A percentile compares a stretch with the other conserved stretches of the same genome.
phyloP scores from a whole-genome alignment of 176 grass and related monocot genomes.

The Carex cristatella region DNA sequence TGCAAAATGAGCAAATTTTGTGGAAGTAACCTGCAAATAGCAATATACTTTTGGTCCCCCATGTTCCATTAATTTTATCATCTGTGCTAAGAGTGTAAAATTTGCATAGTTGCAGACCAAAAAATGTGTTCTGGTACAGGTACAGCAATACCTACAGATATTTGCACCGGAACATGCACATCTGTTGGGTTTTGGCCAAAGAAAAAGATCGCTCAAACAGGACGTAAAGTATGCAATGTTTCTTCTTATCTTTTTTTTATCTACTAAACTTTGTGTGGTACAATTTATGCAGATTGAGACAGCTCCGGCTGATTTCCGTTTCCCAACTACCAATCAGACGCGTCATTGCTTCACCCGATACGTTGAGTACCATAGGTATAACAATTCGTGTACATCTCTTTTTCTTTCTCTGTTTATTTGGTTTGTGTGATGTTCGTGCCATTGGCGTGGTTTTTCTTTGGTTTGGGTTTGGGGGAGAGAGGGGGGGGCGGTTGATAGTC shows the following conservation, averaged over 20 bases:
- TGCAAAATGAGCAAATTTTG: neutral
- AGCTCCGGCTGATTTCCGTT: conserved; percentile 82
- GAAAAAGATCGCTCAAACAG: neutral
- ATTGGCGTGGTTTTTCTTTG: neutral
- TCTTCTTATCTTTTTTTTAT: neutral
- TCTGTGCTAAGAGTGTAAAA: neutral
- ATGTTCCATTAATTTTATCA: neutral
- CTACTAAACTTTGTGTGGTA: conserved; percentile 11
- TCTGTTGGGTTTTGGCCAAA: neutral
- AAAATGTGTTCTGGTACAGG: too few relatives aligned
- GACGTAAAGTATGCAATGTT: neutral
- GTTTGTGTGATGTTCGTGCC: neutral
- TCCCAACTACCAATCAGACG: conserved; percentile 85
- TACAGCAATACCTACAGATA: neutral
- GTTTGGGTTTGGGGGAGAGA: neutral
- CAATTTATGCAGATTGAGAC: conserved; percentile 55
- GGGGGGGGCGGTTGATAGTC: neutral
- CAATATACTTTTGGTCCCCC: neutral
- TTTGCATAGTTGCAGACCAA: neutral
- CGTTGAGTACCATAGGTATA: conserved; percentile 85
- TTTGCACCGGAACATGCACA: neutral
- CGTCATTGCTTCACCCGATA: conserved; percentile 89
- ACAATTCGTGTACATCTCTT: neutral
- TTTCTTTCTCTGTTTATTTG: neutral
- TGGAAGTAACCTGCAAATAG: neutral